Conservation (phyloP, 257 asterid species). For the Nicotiana tomentosiformis region DNA sequence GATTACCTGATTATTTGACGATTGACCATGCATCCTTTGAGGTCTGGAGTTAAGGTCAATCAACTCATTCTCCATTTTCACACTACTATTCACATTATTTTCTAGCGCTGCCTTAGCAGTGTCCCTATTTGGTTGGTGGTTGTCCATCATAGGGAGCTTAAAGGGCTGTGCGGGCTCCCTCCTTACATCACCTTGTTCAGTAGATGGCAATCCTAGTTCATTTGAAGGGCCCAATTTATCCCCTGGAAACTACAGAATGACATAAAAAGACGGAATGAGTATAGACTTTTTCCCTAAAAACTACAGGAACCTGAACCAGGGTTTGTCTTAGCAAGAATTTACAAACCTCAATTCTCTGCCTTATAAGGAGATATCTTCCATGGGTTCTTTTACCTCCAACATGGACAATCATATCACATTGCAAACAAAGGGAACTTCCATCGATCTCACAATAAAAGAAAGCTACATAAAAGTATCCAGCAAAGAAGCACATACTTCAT, state of each 20-base stretch:
- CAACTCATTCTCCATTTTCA: conserved; percentile 43
- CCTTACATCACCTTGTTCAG: conserved; percentile 27
- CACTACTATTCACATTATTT: conserved; percentile 25
- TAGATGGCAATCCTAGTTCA: conserved; percentile 45
- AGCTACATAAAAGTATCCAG: conserved; percentile 46
- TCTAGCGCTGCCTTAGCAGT: conserved; percentile 23
- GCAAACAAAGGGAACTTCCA: conserved; percentile 91
- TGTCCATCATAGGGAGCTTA: conserved; percentile 30
- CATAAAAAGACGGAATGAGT: conserved; percentile 11
- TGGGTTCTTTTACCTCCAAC: conserved; percentile 98
- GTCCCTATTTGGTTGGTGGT: conserved; percentile 28
- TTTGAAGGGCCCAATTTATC: conserved; percentile 46
- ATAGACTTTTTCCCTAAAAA: background rate
- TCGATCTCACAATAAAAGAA: conserved; percentile 96
- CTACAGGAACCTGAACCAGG: conserved; percentile 6
- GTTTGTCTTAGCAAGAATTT: conserved; percentile 12
- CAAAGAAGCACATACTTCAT: conserved; percentile 9
- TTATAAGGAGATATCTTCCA: conserved; percentile 75
- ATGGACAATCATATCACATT: conserved; percentile 91
- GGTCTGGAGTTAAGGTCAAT: conserved; percentile 88
- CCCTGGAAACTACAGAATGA: conserved; percentile 70
- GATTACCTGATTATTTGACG: conserved; percentile 53
- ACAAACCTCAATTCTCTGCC: conserved; percentile 97
- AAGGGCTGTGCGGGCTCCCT: conserved; percentile 31
- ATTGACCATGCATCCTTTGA: conserved; percentile 49